Evolutionary conservation across 805 yeast genomes (phyloP).

Genomic region (Kodamaea leandrae): DNA sequence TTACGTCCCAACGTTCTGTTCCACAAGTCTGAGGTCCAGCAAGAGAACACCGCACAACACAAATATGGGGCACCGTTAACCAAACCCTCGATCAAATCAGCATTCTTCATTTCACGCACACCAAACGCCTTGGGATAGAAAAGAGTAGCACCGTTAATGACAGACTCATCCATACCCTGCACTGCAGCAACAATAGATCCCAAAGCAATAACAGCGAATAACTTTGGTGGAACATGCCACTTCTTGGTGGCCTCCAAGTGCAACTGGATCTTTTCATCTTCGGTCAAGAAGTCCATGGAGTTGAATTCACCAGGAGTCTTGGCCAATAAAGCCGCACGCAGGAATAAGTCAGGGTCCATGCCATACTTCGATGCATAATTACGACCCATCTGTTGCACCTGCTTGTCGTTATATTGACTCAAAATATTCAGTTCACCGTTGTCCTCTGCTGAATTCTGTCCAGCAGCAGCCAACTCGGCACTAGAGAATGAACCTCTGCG

Average conservation of each 20-base stretch:
- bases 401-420: slow-evolving; percentile 56
- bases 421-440: slow-evolving; percentile 43
- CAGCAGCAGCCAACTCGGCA: slow-evolving; percentile 18
- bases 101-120: slow-evolving; percentile 38
- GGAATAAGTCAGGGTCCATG: slow-evolving; percentile 58
- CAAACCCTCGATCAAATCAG: slow-evolving; percentile 59
- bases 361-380: slow-evolving; percentile 57
- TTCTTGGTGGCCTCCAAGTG: slow-evolving; percentile 44
- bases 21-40: slow-evolving; percentile 58
- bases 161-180: slow-evolving; percentile 77
- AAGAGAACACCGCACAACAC: slow-evolving; percentile 53
- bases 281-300: slow-evolving; percentile 50
- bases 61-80: slow-evolving; percentile 67
- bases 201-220: slow-evolving; percentile 53
- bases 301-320: slow-evolving; percentile 54
- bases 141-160: slow-evolving; percentile 63
- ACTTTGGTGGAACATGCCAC: slow-evolving; percentile 46
- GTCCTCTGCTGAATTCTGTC: slow-evolving; percentile 1
- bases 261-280: slow-evolving; percentile 46
- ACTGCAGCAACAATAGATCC: slow-evolving; percentile 70
- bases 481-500: slow-evolving; percentile 4
- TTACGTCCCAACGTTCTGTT: slow-evolving; percentile 56
- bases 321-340: slow-evolving; percentile 58
- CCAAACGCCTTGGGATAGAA: slow-evolving; percentile 58
- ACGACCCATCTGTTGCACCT: slow-evolving; percentile 68